phyloP scores from a whole-genome alignment of 768 basidiomycete species.

The Phylloporus sp. region DNA sequence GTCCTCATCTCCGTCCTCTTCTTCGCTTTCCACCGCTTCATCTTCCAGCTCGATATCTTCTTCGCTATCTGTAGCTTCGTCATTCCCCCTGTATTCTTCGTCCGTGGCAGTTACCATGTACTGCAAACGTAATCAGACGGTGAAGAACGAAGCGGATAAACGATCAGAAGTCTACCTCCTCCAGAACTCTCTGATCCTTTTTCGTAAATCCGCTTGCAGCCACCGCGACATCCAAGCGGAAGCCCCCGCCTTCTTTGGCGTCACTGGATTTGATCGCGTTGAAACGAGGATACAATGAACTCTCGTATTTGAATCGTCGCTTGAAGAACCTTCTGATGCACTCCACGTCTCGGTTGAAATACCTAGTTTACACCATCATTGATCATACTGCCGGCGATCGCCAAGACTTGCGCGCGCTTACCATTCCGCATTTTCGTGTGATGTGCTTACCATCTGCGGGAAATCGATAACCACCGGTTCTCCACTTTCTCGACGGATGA shows the following conservation, averaged over 20 bases:
- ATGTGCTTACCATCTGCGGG: conserved; percentile 98
- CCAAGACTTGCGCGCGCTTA: conserved; percentile 35
- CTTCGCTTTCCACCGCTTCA: conserved; percentile 25
- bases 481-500: conserved; percentile 70
- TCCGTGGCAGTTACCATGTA: conserved; percentile 58
- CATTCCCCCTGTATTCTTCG: conserved; percentile 30
- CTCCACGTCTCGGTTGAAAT: conserved; percentile 97
- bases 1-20: conserved; percentile 31
- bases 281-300: conserved; percentile 82
- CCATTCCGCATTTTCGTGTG: conserved; percentile 97
- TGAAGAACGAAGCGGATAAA: conserved; percentile 16
- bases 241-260: conserved; percentile 43
- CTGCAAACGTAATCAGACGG: conserved; percentile 35
- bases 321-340: conserved; percentile 93
- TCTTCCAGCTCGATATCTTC: conserved; percentile 36
- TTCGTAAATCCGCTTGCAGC: conserved; percentile 91
- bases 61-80: conserved; percentile 26
- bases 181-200: conserved; percentile 74
- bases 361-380: conserved; percentile 49
- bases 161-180: conserved; percentile 57
- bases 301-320: conserved; percentile 90
- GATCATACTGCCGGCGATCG: conserved; percentile 9
- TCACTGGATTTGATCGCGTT: conserved; percentile 35
- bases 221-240: conserved; percentile 84
- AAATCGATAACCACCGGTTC: conserved; percentile 96